These are phyloP conservation scores for Teratosphaeriaceae sp. DNA, from an alignment of 2,329 filamentous ascomycete species.

Conservation along the genomic window DNA sequence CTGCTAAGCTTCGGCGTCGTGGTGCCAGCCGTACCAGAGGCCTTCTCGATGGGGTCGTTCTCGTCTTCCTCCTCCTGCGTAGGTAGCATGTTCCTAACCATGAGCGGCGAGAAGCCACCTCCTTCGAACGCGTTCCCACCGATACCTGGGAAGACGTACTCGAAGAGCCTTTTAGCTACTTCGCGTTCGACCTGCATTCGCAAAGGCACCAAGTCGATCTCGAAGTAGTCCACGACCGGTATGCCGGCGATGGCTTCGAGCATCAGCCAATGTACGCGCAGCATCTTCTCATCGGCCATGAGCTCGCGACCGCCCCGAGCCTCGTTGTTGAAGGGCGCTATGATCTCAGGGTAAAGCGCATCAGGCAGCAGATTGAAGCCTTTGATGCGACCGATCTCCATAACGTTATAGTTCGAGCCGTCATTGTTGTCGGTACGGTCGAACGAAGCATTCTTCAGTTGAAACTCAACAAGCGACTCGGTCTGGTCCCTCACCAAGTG, in stretches of 20 bases:
- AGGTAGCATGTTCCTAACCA: constrained; percentile 47
- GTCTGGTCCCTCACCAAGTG: constrained; percentile 77
- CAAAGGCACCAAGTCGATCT: constrained; percentile 86
- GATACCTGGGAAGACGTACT: constrained; percentile 92
- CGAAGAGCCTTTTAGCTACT: constrained; percentile 85
- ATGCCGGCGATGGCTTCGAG: constrained; percentile 96
- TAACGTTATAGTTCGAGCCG: constrained; percentile 87
- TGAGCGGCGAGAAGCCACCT: constrained; percentile 57
- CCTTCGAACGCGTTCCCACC: constrained; percentile 44
- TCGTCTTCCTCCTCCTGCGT: constrained; percentile 43
- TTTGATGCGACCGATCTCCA: constrained; percentile 80
- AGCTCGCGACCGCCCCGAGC: constrained; percentile 47
- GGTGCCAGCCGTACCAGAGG: constrained; percentile 3
- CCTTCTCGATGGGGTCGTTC: constrained; percentile 31
- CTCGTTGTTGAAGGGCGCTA: constrained; percentile 76
- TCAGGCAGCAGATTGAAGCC: constrained; percentile 86
- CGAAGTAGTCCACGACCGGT: constrained; percentile 93
- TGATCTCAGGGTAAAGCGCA: constrained; percentile 93
- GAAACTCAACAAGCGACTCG: constrained; percentile 85
- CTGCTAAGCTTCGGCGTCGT: constrained; percentile 2
- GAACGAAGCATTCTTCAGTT: constrained; percentile 84
- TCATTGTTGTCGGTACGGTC: constrained; percentile 96
- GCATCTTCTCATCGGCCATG: constrained; percentile 69
- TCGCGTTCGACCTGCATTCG: constrained; percentile 91
- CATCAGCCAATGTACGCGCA: constrained; percentile 96